A percentile compares a stretch with the other conserved stretches of the same genome.
These are phyloP conservation scores for Pseudonitzschia pungens DNA, from an alignment of 108 stramenopile genomes.

Conservation along the genomic window DNA sequence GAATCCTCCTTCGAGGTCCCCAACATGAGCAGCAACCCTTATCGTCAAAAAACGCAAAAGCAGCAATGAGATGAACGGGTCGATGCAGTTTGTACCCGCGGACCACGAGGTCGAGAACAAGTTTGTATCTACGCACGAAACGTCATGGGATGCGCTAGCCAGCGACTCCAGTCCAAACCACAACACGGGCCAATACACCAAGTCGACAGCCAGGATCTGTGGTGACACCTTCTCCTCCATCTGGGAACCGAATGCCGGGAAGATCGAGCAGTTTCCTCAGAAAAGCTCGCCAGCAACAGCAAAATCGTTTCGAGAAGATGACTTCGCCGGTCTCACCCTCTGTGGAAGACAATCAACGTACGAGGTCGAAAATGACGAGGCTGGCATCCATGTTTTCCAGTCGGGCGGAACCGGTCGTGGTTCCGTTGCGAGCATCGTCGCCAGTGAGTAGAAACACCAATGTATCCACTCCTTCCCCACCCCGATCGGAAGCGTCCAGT, in stretches of 20 bases:
- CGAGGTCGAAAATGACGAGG: conserved; percentile 27
- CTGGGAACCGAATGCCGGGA: neutral
- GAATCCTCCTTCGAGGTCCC: conserved; percentile 12
- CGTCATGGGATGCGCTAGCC: conserved; percentile 1
- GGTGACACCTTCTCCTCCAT: conserved; percentile 3
- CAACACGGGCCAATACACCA: neutral
- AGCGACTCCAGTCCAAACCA: conserved; percentile 1
- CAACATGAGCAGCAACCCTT: neutral
- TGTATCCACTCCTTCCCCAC: conserved; percentile 7
- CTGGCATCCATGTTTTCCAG: conserved; percentile 47
- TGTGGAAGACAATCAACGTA: neutral
- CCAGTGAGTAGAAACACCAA: neutral
- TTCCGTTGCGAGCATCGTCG: neutral
- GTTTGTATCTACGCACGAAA: neutral
- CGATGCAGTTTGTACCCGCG: neutral
- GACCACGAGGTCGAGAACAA: neutral
- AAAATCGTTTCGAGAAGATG: neutral
- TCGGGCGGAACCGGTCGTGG: conserved; percentile 12
- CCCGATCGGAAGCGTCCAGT: conserved; percentile 30
- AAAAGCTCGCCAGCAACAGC: neutral
- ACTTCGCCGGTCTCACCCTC: neutral
- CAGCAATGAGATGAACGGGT: neutral
- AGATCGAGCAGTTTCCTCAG: neutral
- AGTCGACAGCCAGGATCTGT: neutral
- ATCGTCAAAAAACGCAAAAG: neutral